Conservation (phyloP, 768 basidiomycete species). For the Tylopilus intermedius region DNA sequence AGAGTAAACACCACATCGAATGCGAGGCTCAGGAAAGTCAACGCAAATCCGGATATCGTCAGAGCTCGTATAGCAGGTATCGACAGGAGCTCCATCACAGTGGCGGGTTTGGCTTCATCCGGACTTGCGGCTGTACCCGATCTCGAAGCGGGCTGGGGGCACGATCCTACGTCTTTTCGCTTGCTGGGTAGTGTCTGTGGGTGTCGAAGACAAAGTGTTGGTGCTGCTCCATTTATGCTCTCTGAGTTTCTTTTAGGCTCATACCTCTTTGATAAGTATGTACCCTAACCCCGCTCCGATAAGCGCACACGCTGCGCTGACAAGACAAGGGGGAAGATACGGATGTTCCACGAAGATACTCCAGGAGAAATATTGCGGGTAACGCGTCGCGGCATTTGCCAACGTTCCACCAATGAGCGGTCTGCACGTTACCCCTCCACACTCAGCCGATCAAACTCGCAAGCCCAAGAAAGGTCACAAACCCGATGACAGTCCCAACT, state of each 20-base stretch:
- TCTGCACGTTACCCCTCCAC: not conserved
- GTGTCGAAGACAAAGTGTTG: not conserved
- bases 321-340: conserved; percentile 17
- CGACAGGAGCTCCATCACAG: conserved; percentile 36
- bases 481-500: conserved; percentile 53
- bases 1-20: conserved; percentile 64
- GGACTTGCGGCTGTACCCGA: not conserved
- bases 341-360: conserved; percentile 8
- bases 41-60: conserved; percentile 45
- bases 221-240: too few species aligned
- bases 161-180: not conserved
- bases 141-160: not conserved
- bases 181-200: conserved; percentile 18
- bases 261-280: conserved; percentile 19
- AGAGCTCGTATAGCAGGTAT: conserved; percentile 50
- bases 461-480: not conserved
- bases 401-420: conserved; percentile 22
- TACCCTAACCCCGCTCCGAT: conserved; percentile 11
- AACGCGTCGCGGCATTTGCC: conserved; percentile 15
- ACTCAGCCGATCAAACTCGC: not conserved
- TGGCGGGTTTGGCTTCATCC: conserved; percentile 13
- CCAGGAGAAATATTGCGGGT: conserved; percentile 16
- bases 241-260: not conserved
- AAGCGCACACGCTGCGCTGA: conserved; percentile 10
- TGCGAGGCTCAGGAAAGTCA: conserved; percentile 48